Percentiles rank a stretch among this genome's conserved stretches.
phyloP scores from a whole-genome alignment of 2,329 filamentous ascomycete species.

The Aureobasidium sp. region DNA sequence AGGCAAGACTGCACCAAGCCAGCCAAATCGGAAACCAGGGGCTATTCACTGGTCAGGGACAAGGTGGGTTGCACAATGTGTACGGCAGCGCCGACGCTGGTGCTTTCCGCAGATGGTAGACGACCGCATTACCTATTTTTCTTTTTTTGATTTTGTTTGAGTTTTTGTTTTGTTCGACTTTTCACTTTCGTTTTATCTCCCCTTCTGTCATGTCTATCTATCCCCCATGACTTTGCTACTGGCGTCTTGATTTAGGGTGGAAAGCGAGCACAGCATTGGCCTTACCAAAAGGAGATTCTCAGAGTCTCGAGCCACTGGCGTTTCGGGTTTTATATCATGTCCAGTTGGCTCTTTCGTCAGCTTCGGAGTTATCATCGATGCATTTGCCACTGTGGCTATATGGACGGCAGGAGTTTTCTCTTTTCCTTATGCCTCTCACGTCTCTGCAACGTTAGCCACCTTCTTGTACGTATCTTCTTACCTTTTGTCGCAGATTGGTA shows the following conservation, averaged over 20 bases:
- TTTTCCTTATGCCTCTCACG: slow-evolving; percentile 17
- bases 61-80: slow-evolving; percentile 91
- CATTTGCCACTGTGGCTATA: slow-evolving; percentile 15
- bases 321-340: slow-evolving; percentile 13
- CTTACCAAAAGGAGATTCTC: not conserved
- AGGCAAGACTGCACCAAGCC: slow-evolving; percentile 91
- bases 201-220: not conserved
- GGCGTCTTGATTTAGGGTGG: slow-evolving; percentile 16
- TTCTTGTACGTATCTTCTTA: slow-evolving; percentile 20
- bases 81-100: slow-evolving; percentile 51
- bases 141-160: not conserved
- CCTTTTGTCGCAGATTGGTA: slow-evolving; percentile 20
- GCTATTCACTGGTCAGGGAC: slow-evolving; percentile 74
- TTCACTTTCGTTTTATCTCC: not conserved
- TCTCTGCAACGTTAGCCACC: slow-evolving; percentile 16
- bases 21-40: slow-evolving; percentile 70
- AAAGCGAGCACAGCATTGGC: slow-evolving; percentile 19
- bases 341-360: slow-evolving; percentile 3
- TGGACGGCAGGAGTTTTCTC: slow-evolving; percentile 14
- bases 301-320: slow-evolving; percentile 15
- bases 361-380: slow-evolving; percentile 11
- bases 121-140: not conserved
- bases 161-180: not conserved
- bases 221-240: slow-evolving; percentile 14
- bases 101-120: slow-evolving; percentile 51